Base-by-base conservation (phyloP, 805 yeast species). In the Nakazawaea holstii region DNA sequence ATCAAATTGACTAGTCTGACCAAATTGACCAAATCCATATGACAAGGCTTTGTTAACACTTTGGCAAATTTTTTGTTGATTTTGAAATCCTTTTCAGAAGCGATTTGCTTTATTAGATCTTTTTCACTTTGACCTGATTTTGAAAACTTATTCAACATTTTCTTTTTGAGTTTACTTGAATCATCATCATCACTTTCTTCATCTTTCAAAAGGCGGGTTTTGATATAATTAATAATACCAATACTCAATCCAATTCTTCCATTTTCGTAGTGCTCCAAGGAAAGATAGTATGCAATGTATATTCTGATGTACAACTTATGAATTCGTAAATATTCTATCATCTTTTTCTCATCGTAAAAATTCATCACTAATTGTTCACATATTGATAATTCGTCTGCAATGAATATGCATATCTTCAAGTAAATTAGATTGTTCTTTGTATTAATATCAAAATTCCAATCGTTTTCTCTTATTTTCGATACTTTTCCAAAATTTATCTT, bases 391-490 rank as follows among this genome's bases (percentile, higher is more conserved):
- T 48, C 38, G n/a, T 48, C 50, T 14, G 20, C 13, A 4, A 48
- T 39, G 28, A 15, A 48, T 24, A 48, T 27, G 20, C 50, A 37
- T 11, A 48, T 41, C 26, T 39, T 43, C 35, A 43, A 30, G 28
- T 38, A 43, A 3, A 43, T 48, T 15, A 26, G 14, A 29, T 29
- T 24, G 37, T 48, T 48, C 30, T 38, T 38, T 20, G 47, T 33
- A 10, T 39, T 41, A 9, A 48, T 30, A 4, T 43, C 35, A 35
- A 48, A 48, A 29, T 42, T 20, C 50, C 50, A 48, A 29, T 43
- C 47, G 37, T 42, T 39, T 14, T 33, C 20, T 30, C 11, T 35
- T 5, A 48, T 38, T 24, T 27, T 35, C 15, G 35, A 8, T 8
- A 48, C 27, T 17, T 43, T 43, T 11, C 20, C 6, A 17, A 4